Base-by-base conservation (phyloP, 768 basidiomycete genomes). In the Suillus hirtellus region DNA sequence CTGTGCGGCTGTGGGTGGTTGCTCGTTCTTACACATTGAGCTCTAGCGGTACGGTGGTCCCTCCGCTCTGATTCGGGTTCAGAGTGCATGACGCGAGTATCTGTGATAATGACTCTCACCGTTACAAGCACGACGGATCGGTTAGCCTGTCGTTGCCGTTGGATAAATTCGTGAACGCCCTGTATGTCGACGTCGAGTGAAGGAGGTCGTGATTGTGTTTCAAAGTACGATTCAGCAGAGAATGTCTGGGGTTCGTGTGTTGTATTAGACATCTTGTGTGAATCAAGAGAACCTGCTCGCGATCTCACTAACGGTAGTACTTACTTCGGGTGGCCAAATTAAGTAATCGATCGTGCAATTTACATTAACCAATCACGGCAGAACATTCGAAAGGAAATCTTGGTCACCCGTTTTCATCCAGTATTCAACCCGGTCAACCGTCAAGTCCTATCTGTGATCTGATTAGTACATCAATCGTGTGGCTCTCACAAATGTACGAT, bases 11-110 rank as follows among this genome's bases (percentile, higher is more conserved):
- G 56, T 52, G 47, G 40, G 49, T 42, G 40, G 56, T 43, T 58
- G 35, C 56, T 42, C 56, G 6, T 60, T 82, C 96, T 88, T 84
- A 98, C 97, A 98, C 95, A 72, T 99, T 99, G 81, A 95, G 92
- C 81, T 99, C 97, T 64, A 99, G 79, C 3, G 96, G 96, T 8
- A 99, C 96, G 2, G 96, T 99, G 19, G 97, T 99, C 64, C 97
- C 96, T 61, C 96, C 97, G 74, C 96, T 98, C 97, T 99, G 59
- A 47, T 59, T 64, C 1, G 56, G 69, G 67, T 64, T 70, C 43
- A 63, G 59, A 24, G 42, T 63, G 50, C 37, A 59, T 37, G 40
- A 61, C 15, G 24, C 10, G 24, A 58, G 24, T 15, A 27, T 5
- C 27, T 64, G 59, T 12, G 61, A 54, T 55, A 42, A 54, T 24